phyloP scores from a whole-genome alignment of 768 basidiomycete species.

The Leccinum variicolor region DNA sequence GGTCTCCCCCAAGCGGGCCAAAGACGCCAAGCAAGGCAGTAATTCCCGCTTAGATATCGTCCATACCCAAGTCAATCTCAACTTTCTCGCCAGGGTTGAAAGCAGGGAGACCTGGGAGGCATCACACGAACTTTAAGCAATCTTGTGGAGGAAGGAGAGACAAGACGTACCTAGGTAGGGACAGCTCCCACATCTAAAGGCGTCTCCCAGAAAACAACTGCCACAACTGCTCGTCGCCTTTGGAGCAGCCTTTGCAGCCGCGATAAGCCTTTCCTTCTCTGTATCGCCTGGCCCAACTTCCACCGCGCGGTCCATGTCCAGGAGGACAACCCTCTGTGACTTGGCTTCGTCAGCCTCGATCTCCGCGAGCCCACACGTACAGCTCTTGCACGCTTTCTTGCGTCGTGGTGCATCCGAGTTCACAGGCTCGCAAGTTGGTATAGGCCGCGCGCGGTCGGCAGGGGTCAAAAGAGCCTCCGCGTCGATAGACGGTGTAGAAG shows the following conservation, averaged over 20 bases:
- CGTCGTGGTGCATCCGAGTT: slow-evolving; percentile 50
- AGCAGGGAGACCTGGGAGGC: slow-evolving; percentile 82
- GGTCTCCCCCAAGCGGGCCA: neutral
- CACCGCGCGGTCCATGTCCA: slow-evolving; percentile 58
- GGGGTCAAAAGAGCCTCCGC: slow-evolving; percentile 80
- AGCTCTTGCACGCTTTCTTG: slow-evolving; percentile 94
- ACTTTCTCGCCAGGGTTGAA: slow-evolving; percentile 99
- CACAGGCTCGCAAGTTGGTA: slow-evolving; percentile 72
- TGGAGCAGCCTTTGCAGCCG: slow-evolving; percentile 67
- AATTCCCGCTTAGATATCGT: slow-evolving; percentile 61
- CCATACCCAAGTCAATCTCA: slow-evolving; percentile 83
- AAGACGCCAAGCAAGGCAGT: neutral
- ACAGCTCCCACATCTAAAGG: slow-evolving; percentile 94
- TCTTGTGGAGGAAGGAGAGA: neutral
- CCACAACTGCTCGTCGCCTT: slow-evolving; percentile 97
- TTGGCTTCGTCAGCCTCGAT: slow-evolving; percentile 79
- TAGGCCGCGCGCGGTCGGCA: slow-evolving; percentile 77
- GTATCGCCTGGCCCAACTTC: slow-evolving; percentile 52
- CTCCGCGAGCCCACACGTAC: slow-evolving; percentile 95
- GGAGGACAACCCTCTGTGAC: slow-evolving; percentile 58
- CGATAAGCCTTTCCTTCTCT: slow-evolving; percentile 63
- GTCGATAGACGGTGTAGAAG: slow-evolving; percentile 73
- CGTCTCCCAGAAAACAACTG: slow-evolving; percentile 96
- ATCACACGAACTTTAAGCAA: slow-evolving; percentile 9
- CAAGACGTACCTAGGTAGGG: slow-evolving; percentile 86